Conservation (phyloP, 176 grass and related monocot genomes). For the Juncus inflexus region DNA sequence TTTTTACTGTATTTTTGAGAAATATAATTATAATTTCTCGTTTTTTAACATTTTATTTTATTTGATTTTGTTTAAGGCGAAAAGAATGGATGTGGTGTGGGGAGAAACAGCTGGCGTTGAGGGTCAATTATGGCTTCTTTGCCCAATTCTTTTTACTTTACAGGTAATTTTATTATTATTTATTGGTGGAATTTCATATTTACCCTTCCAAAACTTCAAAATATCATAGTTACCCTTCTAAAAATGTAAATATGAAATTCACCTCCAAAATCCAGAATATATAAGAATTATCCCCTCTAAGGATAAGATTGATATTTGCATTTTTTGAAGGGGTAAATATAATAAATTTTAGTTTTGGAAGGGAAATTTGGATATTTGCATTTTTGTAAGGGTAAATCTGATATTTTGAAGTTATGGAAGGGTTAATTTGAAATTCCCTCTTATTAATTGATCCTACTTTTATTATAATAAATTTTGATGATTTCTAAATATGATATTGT, state of each 20-base stretch:
- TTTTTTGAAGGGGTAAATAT: too few species aligned
- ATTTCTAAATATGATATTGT: slow-evolving; percentile 2
- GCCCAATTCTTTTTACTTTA: slow-evolving; percentile 81
- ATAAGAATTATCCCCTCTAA: background rate
- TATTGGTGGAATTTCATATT: slow-evolving; percentile 9
- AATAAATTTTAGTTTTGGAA: too few species aligned
- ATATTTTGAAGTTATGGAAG: too few species aligned
- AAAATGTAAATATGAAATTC: too few species aligned
- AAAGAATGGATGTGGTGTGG: slow-evolving; percentile 98
- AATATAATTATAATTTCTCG: background rate
- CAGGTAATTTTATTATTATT: slow-evolving; percentile 45
- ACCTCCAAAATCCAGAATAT: background rate
- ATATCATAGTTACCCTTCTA: background rate
- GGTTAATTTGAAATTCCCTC: background rate
- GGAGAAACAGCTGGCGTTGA: slow-evolving; percentile 98
- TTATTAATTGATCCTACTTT: too few species aligned
- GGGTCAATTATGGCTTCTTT: slow-evolving; percentile 87
- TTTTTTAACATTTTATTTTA: slow-evolving; percentile 17
- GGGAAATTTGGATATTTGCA: background rate
- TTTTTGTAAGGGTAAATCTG: too few species aligned
- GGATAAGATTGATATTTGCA: background rate
- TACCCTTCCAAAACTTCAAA: background rate
- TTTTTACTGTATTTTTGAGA: background rate
- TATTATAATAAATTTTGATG: background rate
- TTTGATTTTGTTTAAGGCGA: slow-evolving; percentile 49